Conservation (phyloP, 2,329 filamentous ascomycete genomes). For the Ophiostoma piceae region DNA sequence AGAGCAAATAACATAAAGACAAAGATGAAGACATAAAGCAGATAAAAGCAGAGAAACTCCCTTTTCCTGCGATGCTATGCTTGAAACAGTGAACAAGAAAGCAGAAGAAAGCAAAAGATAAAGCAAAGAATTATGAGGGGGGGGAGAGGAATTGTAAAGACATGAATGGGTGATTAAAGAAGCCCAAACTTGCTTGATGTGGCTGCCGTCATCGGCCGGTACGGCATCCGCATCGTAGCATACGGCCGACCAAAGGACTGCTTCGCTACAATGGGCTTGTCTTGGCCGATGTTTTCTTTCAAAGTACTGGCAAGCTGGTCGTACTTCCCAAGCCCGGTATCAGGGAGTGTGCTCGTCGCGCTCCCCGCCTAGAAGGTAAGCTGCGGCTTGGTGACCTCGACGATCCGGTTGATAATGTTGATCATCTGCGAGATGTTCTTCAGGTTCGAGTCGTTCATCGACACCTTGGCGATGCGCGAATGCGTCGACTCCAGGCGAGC, state of each 20-base stretch:
- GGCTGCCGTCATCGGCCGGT: conserved; percentile 8
- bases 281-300: not conserved
- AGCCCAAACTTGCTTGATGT: conserved; percentile 9
- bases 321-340: not conserved
- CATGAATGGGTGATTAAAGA: not conserved
- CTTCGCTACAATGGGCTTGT: not conserved
- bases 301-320: not conserved
- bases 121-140: not conserved
- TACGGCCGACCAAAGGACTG: not conserved
- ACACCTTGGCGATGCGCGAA: conserved; percentile 45
- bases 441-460: conserved; percentile 45
- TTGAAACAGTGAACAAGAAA: conserved; percentile 2
- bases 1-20: not conserved
- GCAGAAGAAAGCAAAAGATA: not conserved
- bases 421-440: conserved; percentile 46
- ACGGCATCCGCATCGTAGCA: conserved; percentile 6
- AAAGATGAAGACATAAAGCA: not conserved
- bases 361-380: conserved; percentile 4
- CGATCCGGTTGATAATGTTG: conserved; percentile 33
- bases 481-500: conserved; percentile 50
- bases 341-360: not conserved
- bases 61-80: conserved; percentile 12
- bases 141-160: not conserved
- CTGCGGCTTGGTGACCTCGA: conserved; percentile 27
- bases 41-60: not conserved